phyloP scores from a whole-genome alignment of 2,329 filamentous ascomycete species.

The Exophiala phaeomuriformis region DNA sequence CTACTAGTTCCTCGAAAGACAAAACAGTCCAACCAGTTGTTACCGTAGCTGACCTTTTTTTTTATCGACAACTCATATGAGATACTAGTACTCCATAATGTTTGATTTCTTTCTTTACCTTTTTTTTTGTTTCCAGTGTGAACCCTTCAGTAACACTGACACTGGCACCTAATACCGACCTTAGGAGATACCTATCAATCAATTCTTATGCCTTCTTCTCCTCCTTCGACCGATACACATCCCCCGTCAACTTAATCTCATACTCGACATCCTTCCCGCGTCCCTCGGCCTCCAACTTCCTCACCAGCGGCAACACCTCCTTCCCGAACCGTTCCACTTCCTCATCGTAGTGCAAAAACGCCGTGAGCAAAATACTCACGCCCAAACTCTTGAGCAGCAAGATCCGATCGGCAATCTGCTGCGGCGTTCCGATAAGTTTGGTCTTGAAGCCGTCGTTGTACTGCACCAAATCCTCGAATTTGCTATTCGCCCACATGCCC shows the following conservation, averaged over 20 bases:
- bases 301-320: slow-evolving; percentile 43
- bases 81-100: too few relatives aligned
- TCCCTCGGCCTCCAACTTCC: slow-evolving; percentile 43
- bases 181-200: too few relatives aligned
- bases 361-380: slow-evolving; percentile 41
- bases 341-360: slow-evolving; percentile 48
- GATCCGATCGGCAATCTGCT: slow-evolving; percentile 69
- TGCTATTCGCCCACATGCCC: slow-evolving; percentile 49
- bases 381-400: slow-evolving; percentile 41
- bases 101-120: too few relatives aligned
- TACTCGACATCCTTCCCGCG: slow-evolving; percentile 42
- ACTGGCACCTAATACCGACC: too few relatives aligned
- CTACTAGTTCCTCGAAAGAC: too few relatives aligned
- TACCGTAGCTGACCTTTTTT: too few relatives aligned
- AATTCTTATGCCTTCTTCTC: neutral
- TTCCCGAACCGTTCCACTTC: slow-evolving; percentile 46
- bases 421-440: slow-evolving; percentile 47
- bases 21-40: too few relatives aligned
- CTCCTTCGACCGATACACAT: slow-evolving; percentile 35
- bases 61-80: too few relatives aligned
- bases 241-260: slow-evolving; percentile 44
- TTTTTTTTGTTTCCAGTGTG: too few relatives aligned
- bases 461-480: slow-evolving; percentile 48
- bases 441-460: slow-evolving; percentile 53
- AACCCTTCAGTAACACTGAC: too few relatives aligned